Base-by-base conservation (phyloP, 768 basidiomycete species). In the Hypsizygus marmoreus region DNA sequence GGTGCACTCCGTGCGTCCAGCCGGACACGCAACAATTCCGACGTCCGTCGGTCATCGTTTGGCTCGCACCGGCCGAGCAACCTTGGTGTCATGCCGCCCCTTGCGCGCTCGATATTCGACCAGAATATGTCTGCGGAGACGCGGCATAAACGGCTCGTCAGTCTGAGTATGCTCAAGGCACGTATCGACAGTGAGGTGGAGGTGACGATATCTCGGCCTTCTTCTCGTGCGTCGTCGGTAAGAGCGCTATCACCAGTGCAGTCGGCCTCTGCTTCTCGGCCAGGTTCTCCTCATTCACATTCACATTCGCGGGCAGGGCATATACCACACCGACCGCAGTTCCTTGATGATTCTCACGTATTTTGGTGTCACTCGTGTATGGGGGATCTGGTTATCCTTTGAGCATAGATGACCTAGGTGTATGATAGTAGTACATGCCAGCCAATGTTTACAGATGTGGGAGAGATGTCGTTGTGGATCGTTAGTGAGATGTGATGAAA, bases 341-440 rank as follows among this genome's bases (percentile, higher is more conserved):
- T 91, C 60, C 69, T 91, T 69, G 91, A 93, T 57, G 90, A 92
- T 55, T 82, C 89, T 20, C 90, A 92, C 61, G 80, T 93, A 13
- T 92, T 93, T 68, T 93, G 91, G 89, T 93, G 90, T 68, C 77
- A 82, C 58, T 81, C 86, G 14, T 93, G 90, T 73, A 73, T 70
- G 38, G 90, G 90, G 36, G 90, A 93, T 64, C 67, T 92, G 30
- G 87, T 93, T 30, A 82, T 92, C 50, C 67, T 93, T 47, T 88
- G 45, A 57, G 41, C 30, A 16, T 19, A n/a, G n/a, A n/a, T n/a
- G n/a, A n/a, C n/a, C n/a, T n/a, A n/a, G n/a, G n/a, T n/a, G n/a
- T n/a, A n/a, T n/a, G n/a, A n/a, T n/a, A n/a, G n/a, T n/a, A n/a
- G n/a, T n/a, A n/a, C n/a, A n/a, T n/a, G n/a, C n/a, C n/a, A n/a